Conservation (phyloP, 345 rosid genomes). For the Passiflora organensis region DNA sequence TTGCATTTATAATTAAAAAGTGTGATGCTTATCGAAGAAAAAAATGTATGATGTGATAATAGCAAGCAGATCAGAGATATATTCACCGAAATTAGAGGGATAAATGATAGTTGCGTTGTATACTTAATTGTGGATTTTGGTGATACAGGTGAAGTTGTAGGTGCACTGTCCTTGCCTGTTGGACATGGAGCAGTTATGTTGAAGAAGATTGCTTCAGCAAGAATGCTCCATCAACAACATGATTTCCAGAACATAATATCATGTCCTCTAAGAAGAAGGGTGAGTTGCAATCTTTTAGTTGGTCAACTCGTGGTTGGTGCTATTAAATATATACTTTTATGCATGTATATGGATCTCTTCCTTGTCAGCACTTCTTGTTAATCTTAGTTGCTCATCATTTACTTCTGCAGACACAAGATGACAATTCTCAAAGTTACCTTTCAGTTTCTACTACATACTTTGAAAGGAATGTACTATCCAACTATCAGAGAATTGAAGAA, state of each 20-base stretch:
- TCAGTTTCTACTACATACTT: slow-evolving; percentile 68
- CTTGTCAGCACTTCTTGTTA: neutral
- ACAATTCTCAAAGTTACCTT: slow-evolving; percentile 53
- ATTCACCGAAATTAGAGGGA: too few relatives aligned
- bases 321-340: neutral
- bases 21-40: too few relatives aligned
- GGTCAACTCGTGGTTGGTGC: neutral
- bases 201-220: slow-evolving; percentile 72
- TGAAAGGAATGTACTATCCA: slow-evolving; percentile 58
- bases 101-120: neutral
- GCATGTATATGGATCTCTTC: slow-evolving; percentile 9
- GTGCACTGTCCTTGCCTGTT: slow-evolving; percentile 81
- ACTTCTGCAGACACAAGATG: slow-evolving; percentile 36
- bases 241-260: slow-evolving; percentile 48
- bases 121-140: neutral
- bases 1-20: too few relatives aligned
- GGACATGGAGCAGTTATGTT: slow-evolving; percentile 54
- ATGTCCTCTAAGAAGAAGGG: slow-evolving; percentile 70
- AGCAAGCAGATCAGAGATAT: too few relatives aligned
- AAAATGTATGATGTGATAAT: too few relatives aligned
- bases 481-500: slow-evolving; percentile 46
- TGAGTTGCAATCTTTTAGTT: slow-evolving; percentile 24
- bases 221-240: slow-evolving; percentile 57
- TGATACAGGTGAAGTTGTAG: slow-evolving; percentile 89
- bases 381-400: neutral